These are phyloP conservation scores for Fusarium neocosmosporiellum DNA, from an alignment of 2,329 filamentous ascomycete genomes.

Conservation along the genomic window DNA sequence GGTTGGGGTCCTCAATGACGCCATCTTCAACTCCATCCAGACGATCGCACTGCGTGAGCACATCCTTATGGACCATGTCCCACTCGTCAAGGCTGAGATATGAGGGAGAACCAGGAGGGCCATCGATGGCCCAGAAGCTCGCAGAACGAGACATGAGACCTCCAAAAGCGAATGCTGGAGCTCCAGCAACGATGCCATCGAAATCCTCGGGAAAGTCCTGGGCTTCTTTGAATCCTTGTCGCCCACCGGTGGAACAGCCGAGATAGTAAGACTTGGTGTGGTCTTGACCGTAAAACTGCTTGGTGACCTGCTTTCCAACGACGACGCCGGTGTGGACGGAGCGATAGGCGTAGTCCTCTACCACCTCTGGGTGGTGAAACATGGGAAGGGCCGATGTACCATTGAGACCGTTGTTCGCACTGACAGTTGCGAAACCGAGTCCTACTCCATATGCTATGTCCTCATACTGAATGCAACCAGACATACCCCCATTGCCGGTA, in stretches of 20 bases:
- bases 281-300: slow-evolving; percentile 56
- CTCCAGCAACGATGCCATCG: slow-evolving; percentile 61
- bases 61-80: slow-evolving; percentile 55
- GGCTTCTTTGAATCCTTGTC: slow-evolving; percentile 66
- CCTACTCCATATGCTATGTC: slow-evolving; percentile 50
- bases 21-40: slow-evolving; percentile 62
- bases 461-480: slow-evolving; percentile 58
- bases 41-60: slow-evolving; percentile 61
- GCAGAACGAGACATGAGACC: slow-evolving; percentile 11
- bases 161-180: slow-evolving; percentile 59
- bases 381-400: slow-evolving; percentile 23
- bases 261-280: slow-evolving; percentile 64
- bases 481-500: slow-evolving; percentile 62
- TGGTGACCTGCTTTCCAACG: slow-evolving; percentile 22
- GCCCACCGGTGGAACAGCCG: slow-evolving; percentile 70
- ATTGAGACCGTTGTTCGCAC: slow-evolving; percentile 56
- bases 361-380: slow-evolving; percentile 19
- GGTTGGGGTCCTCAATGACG: slow-evolving; percentile 59
- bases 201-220: slow-evolving; percentile 68
- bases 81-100: slow-evolving; percentile 49
- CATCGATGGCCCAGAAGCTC: slow-evolving; percentile 26
- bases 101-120: neutral
- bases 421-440: slow-evolving; percentile 58
- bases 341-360: slow-evolving; percentile 33
- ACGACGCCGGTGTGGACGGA: slow-evolving; percentile 32